phyloP scores from a whole-genome alignment of 352 stramenopile genomes.

The Globisporangium takayamanum region DNA sequence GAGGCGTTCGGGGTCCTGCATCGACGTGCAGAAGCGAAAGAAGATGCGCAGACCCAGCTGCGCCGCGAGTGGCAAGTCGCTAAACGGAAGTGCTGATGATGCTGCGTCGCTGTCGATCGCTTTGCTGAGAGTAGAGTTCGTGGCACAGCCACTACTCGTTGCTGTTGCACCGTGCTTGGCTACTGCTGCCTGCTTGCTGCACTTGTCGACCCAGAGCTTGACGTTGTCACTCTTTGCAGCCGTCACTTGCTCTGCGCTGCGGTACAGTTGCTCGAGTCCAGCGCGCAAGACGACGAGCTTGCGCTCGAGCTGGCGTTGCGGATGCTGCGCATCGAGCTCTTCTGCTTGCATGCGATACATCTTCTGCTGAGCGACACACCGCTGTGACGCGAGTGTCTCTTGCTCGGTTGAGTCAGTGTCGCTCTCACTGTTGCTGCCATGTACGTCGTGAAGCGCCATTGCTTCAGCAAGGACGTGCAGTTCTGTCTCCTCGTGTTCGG shows the following conservation, averaged over 20 bases:
- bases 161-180: neutral
- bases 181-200: neutral
- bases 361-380: neutral
- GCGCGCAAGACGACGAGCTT: conserved; percentile 35
- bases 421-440: conserved; percentile 1
- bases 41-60: conserved; percentile 69
- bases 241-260: neutral
- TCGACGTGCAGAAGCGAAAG: conserved; percentile 51
- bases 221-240: neutral
- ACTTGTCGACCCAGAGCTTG: neutral
- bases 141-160: neutral
- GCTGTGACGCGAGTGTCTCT: neutral
- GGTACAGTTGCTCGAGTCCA: conserved; percentile 24
- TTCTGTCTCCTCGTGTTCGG: neutral
- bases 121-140: neutral
- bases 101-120: conserved; percentile 2
- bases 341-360: conserved; percentile 14
- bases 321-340: conserved; percentile 22
- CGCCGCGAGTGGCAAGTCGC: conserved; percentile 31
- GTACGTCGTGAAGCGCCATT: neutral
- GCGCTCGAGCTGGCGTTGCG: conserved; percentile 22
- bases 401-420: neutral
- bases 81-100: conserved; percentile 19
- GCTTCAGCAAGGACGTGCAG: neutral
- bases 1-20: conserved; percentile 26